These are phyloP conservation scores for Silybum marianum DNA, from an alignment of 129 eudicot species.

Conservation along the genomic window DNA sequence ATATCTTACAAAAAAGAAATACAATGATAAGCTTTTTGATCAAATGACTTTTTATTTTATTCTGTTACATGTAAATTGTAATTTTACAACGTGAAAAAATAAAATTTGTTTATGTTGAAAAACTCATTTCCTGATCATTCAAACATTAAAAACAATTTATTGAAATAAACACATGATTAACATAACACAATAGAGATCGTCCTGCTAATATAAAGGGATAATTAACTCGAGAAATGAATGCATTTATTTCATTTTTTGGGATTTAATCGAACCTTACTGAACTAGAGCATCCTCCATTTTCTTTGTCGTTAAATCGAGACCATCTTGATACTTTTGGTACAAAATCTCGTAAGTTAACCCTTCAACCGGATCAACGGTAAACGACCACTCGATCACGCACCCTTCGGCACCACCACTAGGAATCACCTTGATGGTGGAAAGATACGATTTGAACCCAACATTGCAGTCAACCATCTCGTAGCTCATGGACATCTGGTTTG, in stretches of 20 bases:
- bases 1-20: no score
- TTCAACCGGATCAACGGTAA: conserved; percentile 51
- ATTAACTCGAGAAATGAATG: background rate
- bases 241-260: background rate
- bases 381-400: conserved; percentile 52
- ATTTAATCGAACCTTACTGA: background rate
- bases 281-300: conserved; percentile 45
- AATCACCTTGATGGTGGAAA: conserved; percentile 51
- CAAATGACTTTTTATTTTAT: no score
- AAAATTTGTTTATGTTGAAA: no score
- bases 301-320: conserved; percentile 31
- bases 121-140: background rate
- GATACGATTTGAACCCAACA: conserved; percentile 58
- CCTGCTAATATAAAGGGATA: background rate
- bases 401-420: conserved; percentile 21
- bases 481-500: conserved; percentile 38
- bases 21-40: no score
- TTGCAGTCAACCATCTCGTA: conserved; percentile 67
- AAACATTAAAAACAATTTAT: no score
- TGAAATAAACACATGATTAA: background rate
- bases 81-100: no score
- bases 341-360: conserved; percentile 47
- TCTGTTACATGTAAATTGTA: no score
- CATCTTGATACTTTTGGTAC: conserved; percentile 30
- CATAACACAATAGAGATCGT: background rate